Evolutionary conservation across 108 stramenopile species (phyloP).

Genomic region (Mediolabrus comicus): DNA sequence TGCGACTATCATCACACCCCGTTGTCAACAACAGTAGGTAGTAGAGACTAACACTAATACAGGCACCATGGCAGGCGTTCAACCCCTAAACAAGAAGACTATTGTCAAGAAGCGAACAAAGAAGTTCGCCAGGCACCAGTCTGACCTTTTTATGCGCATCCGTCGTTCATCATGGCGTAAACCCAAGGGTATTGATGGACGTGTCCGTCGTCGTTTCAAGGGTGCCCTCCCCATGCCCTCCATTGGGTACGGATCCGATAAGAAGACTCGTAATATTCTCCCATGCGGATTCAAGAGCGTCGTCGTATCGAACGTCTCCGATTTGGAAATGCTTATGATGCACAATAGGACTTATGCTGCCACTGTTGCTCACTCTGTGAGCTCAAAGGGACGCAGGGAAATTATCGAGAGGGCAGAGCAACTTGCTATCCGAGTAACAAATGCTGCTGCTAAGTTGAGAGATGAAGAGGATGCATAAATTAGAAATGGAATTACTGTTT

Average conservation of each 20-base stretch:
- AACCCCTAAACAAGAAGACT: conserved; percentile 92
- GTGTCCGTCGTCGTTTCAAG: conserved; percentile 99
- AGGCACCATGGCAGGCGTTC: conserved; percentile 86
- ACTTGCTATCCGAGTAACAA: conserved; percentile 92
- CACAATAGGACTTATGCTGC: conserved; percentile 99
- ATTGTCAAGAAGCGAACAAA: conserved; percentile 99
- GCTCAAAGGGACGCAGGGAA: conserved; percentile 87
- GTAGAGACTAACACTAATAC: conserved; percentile 2
- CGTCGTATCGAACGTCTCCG: conserved; percentile 93
- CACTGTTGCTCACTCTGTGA: conserved; percentile 96
- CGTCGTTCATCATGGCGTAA: conserved; percentile 95
- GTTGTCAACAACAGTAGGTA: neutral
- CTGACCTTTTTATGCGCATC: conserved; percentile 97
- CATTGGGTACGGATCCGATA: conserved; percentile 99
- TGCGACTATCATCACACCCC: neutral
- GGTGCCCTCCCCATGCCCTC: conserved; percentile 97
- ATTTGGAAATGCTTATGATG: conserved; percentile 99
- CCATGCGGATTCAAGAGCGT: conserved; percentile 99
- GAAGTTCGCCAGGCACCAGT: conserved; percentile 99
- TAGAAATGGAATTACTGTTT: conserved; percentile 26
- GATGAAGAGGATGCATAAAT: conserved; percentile 95
- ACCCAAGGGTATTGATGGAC: conserved; percentile 99
- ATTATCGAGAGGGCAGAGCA: conserved; percentile 98
- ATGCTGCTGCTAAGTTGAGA: conserved; percentile 88
- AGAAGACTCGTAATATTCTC: conserved; percentile 95